Base-by-base conservation (phyloP, 2,329 filamentous ascomycete species). In the Mycogone perniciosa region DNA sequence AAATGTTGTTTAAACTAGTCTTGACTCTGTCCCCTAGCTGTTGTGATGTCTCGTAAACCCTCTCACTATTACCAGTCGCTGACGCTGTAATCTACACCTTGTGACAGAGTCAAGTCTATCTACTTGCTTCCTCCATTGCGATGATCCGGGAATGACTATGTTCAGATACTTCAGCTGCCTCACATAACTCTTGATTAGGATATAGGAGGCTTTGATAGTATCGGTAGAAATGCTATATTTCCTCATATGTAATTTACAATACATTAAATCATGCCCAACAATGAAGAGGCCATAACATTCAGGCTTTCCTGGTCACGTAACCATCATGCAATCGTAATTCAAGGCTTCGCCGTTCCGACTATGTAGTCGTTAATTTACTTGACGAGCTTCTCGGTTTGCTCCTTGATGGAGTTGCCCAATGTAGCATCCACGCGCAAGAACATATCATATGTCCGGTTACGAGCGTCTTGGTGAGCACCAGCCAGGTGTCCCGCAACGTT, bases 391-490 rank as follows among this genome's bases (percentile, higher is more conserved):
- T 83, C 80, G 1, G 80, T 82, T 47, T 71, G 71, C 54, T 72
- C 67, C 61, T 72, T 68, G 59, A 84, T 77, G 9, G 74, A 70
- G 34, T 62, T 63, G 29, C 80, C 80, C 3, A 84, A 71, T 11
- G 72, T 71, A 7, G 66, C 54, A 56, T 82, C 75, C n/a, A 85
- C 78, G 41, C 70, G 72, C 38, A 64, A 62, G 64, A 84, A 85
- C 79, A 84, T 82, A 46, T 71, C 76, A 59, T 83, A 84, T 11
- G 80, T 81, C 39, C 76, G 71, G 58, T 76, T 71, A 35, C 82
- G 73, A 35, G 81, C 78, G 56, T 76, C 75, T 52, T 72, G 68
- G 57, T 76, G 70, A 2, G 80, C 81, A 46, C 67, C 75, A 41
- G 67, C 68, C 55, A 86, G 65, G 58, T 85, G 80, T 3, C 69